Evolutionary conservation across 345 rosid genomes (phyloP).

Genomic region (Eucalyptus leucophloia): DNA sequence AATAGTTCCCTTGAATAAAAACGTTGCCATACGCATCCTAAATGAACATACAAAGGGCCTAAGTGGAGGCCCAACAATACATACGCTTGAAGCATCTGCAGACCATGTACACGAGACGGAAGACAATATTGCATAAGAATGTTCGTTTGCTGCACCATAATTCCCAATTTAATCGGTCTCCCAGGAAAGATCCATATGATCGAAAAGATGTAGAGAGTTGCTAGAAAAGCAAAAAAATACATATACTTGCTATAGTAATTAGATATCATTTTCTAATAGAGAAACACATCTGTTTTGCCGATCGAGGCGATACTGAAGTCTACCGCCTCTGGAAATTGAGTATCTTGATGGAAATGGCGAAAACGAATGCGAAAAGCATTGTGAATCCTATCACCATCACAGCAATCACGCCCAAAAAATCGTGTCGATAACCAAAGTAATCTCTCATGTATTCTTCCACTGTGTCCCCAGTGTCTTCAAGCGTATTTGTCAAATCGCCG

Average conservation of each 20-base stretch:
- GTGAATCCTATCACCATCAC: constrained; percentile 5
- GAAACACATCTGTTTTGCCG: background rate
- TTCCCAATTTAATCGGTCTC: background rate
- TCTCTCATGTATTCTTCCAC: constrained; percentile 1
- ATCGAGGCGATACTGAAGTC: background rate
- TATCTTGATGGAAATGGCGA: constrained; percentile 3
- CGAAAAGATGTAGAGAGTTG: background rate
- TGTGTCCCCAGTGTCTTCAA: background rate
- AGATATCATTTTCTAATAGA: background rate
- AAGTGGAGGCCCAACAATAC: too few species aligned
- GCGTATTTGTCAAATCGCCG: background rate
- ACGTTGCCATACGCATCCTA: too few species aligned
- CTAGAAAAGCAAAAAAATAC: background rate
- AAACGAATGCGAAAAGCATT: constrained; percentile 5
- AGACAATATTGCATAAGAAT: background rate
- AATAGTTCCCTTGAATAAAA: too few species aligned
- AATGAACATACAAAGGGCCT: too few species aligned
- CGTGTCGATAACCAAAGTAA: constrained; percentile 11
- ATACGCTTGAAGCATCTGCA: too few species aligned
- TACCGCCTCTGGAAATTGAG: constrained; percentile 21
- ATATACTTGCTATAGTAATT: too few species aligned
- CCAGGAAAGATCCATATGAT: background rate
- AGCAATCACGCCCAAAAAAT: constrained; percentile 16
- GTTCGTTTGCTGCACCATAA: background rate
- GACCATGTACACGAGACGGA: too few species aligned